A percentile compares a stretch with the other conserved stretches of the same genome.
phyloP scores from a whole-genome alignment of 768 basidiomycete genomes.

The Russula sp. region DNA sequence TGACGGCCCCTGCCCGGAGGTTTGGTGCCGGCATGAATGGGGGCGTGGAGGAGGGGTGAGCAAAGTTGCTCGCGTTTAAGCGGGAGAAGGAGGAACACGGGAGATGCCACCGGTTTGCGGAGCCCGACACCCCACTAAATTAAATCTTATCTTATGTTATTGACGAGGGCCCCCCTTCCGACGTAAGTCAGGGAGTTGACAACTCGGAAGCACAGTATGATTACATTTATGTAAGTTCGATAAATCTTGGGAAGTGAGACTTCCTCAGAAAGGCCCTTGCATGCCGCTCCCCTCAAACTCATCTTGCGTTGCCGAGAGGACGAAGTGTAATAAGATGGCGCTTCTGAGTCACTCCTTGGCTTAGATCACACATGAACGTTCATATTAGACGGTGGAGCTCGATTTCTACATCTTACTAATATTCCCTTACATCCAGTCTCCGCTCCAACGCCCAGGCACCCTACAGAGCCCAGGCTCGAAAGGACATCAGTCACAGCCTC shows the following conservation, averaged over 20 bases:
- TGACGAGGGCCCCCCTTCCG: neutral
- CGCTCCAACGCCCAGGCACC: constrained; percentile 6
- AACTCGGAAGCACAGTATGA: neutral
- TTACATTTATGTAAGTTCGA: constrained; percentile 14
- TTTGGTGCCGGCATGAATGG: no score
- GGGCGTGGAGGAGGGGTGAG: no score
- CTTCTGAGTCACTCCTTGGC: neutral
- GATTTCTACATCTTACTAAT: neutral
- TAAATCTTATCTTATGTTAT: neutral
- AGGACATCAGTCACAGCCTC: neutral
- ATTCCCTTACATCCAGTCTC: neutral
- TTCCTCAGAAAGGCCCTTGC: neutral
- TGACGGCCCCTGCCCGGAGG: no score
- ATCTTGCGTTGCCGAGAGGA: constrained; percentile 1
- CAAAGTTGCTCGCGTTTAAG: constrained; percentile 3
- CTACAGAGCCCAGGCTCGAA: neutral
- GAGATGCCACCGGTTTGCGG: constrained; percentile 9
- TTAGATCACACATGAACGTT: neutral
- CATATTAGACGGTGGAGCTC: neutral
- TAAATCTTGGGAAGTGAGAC: neutral
- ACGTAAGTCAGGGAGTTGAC: neutral
- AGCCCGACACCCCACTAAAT: constrained; percentile 2
- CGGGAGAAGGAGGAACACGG: constrained; percentile 5
- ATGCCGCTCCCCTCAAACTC: neutral
- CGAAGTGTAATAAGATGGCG: neutral